Percentiles rank a stretch among this genome's conserved stretches.
Evolutionary conservation across 2,329 filamentous ascomycete species (phyloP).

Genomic region (Xylaria hypoxylon): DNA sequence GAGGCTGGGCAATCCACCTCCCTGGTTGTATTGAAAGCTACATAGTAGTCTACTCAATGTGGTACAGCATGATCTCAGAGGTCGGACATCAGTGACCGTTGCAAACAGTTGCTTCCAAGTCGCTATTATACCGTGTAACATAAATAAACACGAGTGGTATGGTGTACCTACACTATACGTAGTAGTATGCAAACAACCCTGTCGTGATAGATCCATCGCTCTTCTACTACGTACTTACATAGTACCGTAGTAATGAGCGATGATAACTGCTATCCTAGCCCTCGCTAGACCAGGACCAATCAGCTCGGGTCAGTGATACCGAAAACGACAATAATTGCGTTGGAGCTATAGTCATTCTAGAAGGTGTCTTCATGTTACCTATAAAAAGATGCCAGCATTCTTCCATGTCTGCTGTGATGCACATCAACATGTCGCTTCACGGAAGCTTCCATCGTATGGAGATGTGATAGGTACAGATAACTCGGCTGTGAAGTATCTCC

Average conservation of each 20-base stretch:
- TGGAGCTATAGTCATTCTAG: conserved; percentile 35
- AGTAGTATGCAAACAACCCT: conserved; percentile 26
- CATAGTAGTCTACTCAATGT: conserved; percentile 13
- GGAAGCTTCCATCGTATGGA: conserved; percentile 4
- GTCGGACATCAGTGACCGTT: conserved; percentile 17
- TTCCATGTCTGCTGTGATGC: conserved; percentile 9
- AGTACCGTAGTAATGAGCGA: conserved; percentile 26
- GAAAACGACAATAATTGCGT: conserved; percentile 15
- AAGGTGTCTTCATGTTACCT: conserved; percentile 30
- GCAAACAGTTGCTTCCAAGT: conserved; percentile 11
- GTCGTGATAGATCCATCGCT: conserved; percentile 23
- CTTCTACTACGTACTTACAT: background rate
- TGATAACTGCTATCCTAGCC: conserved; percentile 33
- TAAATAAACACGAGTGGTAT: conserved; percentile 8
- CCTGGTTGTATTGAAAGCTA: background rate
- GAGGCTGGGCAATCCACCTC: conserved; percentile 16
- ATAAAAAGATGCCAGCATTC: conserved; percentile 14
- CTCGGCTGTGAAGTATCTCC: conserved; percentile 6
- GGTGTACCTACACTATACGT: background rate
- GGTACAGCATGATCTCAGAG: conserved; percentile 28
- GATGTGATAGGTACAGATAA: background rate
- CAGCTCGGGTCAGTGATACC: conserved; percentile 22
- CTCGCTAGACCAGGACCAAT: conserved; percentile 23
- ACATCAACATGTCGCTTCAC: conserved; percentile 22
- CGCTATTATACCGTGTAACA: conserved; percentile 30